Base-by-base conservation (phyloP, 805 yeast species). In the Teunomyces aglyptinius region DNA sequence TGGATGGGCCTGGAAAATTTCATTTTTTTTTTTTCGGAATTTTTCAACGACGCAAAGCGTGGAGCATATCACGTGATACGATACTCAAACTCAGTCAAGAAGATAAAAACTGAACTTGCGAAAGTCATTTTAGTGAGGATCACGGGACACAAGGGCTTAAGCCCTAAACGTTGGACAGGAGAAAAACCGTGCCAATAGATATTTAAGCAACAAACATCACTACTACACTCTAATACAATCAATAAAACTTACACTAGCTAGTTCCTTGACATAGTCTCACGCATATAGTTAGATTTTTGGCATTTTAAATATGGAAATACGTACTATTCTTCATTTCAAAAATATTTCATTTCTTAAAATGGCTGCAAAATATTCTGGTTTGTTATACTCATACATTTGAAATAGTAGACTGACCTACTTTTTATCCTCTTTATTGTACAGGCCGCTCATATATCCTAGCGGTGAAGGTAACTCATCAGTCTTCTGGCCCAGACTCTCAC, bases 391-490 rank as follows among this genome's bases (percentile, higher is more conserved):
- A 20, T 36, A 36, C 39, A 36, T n/a, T 35, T 36, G 16, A 31
- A 7, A 36, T 36, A n/a, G 20, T 38, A 38, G 42, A 10, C 13
- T 7, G 11, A 4, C 20, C 42, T 28, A 28, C 42, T 38, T 38
- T 26, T 26, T 27, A 10, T 27, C 42, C 42, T 27, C 26, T 38
- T 38, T 28, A 38, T 38, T 38, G 42, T 27, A 28, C 42, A 38
- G 42, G n/a, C 33, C 42, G 42, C 33, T 16, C 49, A 61, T 58
- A 41, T 53, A 62, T 38, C 60, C 59, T 7, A 57, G 44, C 19
- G 67, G 66, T 10, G 63, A 60, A 24, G 55, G 53, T 26, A 50
- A 39, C 8, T 28, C 48, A 41, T 40, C 53, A 36, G 20, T 36
- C 39, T 36, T 36, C 28, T 19, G 33, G 18, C 39, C 41, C 31